A percentile compares a stretch with the other conserved stretches of the same genome.
phyloP scores from a whole-genome alignment of 140 eudicot genomes.

The Flaveria floridana region DNA sequence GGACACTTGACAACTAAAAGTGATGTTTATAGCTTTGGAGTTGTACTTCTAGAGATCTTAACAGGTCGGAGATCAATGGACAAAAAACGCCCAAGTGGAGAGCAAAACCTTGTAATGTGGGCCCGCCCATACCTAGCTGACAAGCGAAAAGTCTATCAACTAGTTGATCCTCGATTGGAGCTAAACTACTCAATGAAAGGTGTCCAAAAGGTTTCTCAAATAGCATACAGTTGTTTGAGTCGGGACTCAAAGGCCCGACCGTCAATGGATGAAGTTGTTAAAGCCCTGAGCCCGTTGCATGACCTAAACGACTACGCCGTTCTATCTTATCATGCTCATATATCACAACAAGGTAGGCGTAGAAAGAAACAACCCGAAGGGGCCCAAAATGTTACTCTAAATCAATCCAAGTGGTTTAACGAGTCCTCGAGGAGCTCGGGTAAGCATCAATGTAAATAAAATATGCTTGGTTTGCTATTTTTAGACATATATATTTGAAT shows the following conservation, averaged over 20 bases:
- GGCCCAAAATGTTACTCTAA: constrained; percentile 35
- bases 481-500: not conserved
- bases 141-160: constrained; percentile 68
- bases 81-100: constrained; percentile 89
- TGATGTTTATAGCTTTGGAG: constrained; percentile 93
- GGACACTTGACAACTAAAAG: constrained; percentile 93
- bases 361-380: constrained; percentile 60
- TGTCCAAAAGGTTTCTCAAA: constrained; percentile 80
- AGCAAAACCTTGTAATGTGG: constrained; percentile 92
- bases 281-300: constrained; percentile 59
- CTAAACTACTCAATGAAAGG: constrained; percentile 83
- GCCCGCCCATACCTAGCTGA: constrained; percentile 85
- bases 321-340: constrained; percentile 60
- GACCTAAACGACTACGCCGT: constrained; percentile 75
- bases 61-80: constrained; percentile 96
- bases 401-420: constrained; percentile 45
- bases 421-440: constrained; percentile 45
- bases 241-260: constrained; percentile 92
- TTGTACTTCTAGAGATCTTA: constrained; percentile 83
- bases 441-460: constrained; percentile 46
- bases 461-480: not conserved
- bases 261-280: constrained; percentile 78
- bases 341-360: constrained; percentile 66
- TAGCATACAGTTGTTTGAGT: constrained; percentile 71
- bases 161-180: constrained; percentile 87